These are phyloP conservation scores for Cladorrhinum sp. DNA, from an alignment of 2,329 filamentous ascomycete genomes.

Conservation along the genomic window DNA sequence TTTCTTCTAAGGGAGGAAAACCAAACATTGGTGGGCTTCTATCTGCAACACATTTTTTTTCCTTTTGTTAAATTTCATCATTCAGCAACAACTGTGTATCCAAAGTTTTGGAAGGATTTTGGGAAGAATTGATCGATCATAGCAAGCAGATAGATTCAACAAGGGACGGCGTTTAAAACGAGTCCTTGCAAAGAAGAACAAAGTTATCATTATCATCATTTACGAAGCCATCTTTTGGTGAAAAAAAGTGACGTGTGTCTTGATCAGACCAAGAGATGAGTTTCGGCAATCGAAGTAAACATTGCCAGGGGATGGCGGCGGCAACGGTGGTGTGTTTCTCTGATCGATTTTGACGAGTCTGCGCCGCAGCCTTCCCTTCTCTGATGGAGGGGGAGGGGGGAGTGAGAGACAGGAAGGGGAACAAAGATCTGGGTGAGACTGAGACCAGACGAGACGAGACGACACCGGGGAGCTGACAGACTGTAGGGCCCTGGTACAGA, in stretches of 20 bases:
- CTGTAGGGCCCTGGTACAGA: background rate
- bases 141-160: background rate
- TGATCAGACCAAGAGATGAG: background rate
- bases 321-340: background rate
- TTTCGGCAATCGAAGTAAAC: background rate
- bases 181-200: background rate
- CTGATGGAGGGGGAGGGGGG: background rate
- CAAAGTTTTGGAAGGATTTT: background rate
- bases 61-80: background rate
- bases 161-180: background rate
- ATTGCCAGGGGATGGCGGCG: no score
- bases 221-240: background rate
- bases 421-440: background rate
- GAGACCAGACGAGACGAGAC: background rate
- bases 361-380: slow-evolving; percentile 1
- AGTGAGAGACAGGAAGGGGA: background rate
- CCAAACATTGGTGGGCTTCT: background rate
- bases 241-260: background rate
- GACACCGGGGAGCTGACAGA: background rate
- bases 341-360: background rate
- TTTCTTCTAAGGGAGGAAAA: background rate
- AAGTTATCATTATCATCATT: background rate
- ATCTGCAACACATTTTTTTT: background rate
- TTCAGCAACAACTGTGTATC: background rate
- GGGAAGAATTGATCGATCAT: background rate